Percentiles rank a stretch among this genome's conserved stretches.
Evolutionary conservation across 441 rosid species (phyloP).

Genomic region (Populus tomentosa): DNA sequence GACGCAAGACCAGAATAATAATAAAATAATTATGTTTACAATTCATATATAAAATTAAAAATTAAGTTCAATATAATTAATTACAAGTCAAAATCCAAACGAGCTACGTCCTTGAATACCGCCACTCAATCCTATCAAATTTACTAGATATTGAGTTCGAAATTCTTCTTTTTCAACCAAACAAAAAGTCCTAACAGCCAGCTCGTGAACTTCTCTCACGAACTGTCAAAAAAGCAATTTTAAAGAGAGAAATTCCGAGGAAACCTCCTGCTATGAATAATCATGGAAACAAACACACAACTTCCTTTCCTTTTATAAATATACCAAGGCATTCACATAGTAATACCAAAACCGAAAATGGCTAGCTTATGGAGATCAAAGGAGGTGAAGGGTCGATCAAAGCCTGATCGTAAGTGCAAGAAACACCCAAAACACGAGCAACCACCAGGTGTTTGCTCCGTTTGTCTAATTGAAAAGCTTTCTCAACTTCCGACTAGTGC

Average conservation of each 20-base stretch:
- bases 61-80: no score
- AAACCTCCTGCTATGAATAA: conserved; percentile 36
- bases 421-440: conserved; percentile 68
- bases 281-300: conserved; percentile 27
- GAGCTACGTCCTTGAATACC: no score
- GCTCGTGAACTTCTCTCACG: conserved; percentile 10
- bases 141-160: not conserved
- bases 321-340: not conserved
- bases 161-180: not conserved
- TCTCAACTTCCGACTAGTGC: conserved; percentile 32
- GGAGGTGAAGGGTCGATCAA: conserved; percentile 13
- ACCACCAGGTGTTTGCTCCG: conserved; percentile 66
- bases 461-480: conserved; percentile 55
- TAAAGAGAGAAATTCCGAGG: conserved; percentile 12
- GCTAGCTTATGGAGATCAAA: conserved; percentile 18
- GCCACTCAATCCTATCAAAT: no score
- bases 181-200: not conserved
- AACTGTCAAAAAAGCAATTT: conserved; percentile 28
- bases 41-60: no score
- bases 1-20: no score
- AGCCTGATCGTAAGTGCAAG: conserved; percentile 35
- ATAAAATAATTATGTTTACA: no score
- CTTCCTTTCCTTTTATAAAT: not conserved
- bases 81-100: no score
- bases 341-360: conserved; percentile 16